These are phyloP conservation scores for Clarireedia paspali DNA, from an alignment of 2,329 filamentous ascomycete genomes.

Conservation along the genomic window DNA sequence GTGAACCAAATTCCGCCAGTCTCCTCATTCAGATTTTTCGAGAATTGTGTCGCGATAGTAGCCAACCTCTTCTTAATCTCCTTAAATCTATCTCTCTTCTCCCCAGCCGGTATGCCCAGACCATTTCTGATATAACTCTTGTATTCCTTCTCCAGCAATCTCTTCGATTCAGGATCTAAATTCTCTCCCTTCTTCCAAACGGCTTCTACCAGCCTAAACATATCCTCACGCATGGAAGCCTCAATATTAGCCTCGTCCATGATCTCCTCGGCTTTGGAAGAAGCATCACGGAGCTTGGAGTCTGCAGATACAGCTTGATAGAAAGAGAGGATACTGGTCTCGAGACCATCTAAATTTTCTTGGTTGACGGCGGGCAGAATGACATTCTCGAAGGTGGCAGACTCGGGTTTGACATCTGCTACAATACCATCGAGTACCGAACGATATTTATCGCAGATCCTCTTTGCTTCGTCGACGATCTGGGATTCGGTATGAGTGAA, in stretches of 20 bases:
- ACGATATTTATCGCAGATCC: slow-evolving; percentile 52
- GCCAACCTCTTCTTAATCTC: slow-evolving; percentile 76
- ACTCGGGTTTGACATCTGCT: slow-evolving; percentile 42
- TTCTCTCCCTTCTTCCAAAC: slow-evolving; percentile 49
- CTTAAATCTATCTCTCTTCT: slow-evolving; percentile 72
- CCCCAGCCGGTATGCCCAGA: slow-evolving; percentile 60
- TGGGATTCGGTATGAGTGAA: slow-evolving; percentile 68
- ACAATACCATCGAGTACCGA: slow-evolving; percentile 59
- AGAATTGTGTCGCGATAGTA: slow-evolving; percentile 65
- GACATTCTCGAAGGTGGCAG: slow-evolving; percentile 45
- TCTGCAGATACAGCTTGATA: slow-evolving; percentile 72
- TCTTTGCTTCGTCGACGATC: slow-evolving; percentile 60
- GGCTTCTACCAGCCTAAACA: slow-evolving; percentile 60
- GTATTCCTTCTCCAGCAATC: slow-evolving; percentile 70
- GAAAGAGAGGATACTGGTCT: slow-evolving; percentile 63
- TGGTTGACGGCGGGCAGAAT: slow-evolving; percentile 63
- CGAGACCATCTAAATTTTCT: slow-evolving; percentile 56
- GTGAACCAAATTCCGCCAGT: slow-evolving; percentile 76
- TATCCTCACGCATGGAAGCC: slow-evolving; percentile 72
- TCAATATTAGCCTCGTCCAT: slow-evolving; percentile 74
- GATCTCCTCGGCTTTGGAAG: slow-evolving; percentile 66
- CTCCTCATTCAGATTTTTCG: slow-evolving; percentile 78
- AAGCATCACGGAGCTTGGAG: slow-evolving; percentile 62
- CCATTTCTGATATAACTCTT: slow-evolving; percentile 73
- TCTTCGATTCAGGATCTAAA: slow-evolving; percentile 61